Base-by-base conservation (phyloP, 139 green algal genomes). In the Dunaliella primolecta region DNA sequence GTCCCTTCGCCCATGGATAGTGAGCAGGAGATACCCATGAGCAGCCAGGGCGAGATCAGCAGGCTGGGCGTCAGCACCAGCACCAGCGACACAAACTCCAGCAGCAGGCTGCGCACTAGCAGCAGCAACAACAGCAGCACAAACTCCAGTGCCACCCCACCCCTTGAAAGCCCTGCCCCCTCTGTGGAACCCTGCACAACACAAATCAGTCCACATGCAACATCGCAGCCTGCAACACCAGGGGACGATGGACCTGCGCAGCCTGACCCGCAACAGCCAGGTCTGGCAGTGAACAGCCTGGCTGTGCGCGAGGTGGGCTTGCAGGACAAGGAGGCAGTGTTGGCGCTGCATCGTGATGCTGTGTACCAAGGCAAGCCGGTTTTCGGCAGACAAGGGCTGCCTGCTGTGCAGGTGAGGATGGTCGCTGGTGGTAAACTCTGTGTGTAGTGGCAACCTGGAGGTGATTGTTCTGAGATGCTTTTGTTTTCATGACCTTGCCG, bases 51-150 rank as follows among this genome's bases (percentile, higher is more conserved):
- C 77, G 57, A 38, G 23, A 36, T 30, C 75, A 83, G 72, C 38
- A 72, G 32, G 36, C 37, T 30, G 0, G 37, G 33, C 3, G 37
- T 32, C 3, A 23, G 1, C 25, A 31, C 35, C 36, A 70, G 20
- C 56, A 34, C 36, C 83, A 79, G 34, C 75, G 34, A 34, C 83
- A 83, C 3, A 55, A 86, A 36, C 83, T 37, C 3, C 30, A 82
- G 83, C 72, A 82, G 38, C 23, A 81, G 77, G 2, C 37, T 29
- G 2, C 2, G 31, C 77, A 29, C 3, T 36, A 56, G 77, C 77
- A 46, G 34, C 77, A 55, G 30, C 29, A 35, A 21, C 77, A 35
- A 30, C 77, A 81, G 77, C 15, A 15, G 15, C 46, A 64, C 7
- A 7, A 64, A 64, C n/a, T n/a, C 46, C 46, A 64, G 46, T 7